Percentiles rank a stretch among this genome's conserved stretches.
Conservation (phyloP, 371 early-diverging fungal species). For the Mortierella sp. region DNA sequence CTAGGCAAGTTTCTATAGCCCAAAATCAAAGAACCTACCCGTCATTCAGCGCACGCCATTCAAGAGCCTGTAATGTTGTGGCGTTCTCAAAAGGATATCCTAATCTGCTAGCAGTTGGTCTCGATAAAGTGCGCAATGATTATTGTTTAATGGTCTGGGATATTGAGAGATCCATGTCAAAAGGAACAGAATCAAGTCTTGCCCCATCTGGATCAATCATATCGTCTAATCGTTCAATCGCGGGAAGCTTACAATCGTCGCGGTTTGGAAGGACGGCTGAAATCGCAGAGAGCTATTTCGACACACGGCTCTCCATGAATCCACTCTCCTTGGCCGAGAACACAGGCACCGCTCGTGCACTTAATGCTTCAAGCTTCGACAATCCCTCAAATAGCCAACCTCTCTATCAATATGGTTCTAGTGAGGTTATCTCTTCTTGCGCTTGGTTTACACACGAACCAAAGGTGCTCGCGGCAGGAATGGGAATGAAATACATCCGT, state of each 20-base stretch:
- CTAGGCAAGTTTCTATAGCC: conserved; percentile 43
- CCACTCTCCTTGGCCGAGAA: conserved; percentile 50
- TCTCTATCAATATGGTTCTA: conserved; percentile 76
- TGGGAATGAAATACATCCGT: conserved; percentile 80
- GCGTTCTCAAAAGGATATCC: conserved; percentile 75
- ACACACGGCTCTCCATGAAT: conserved; percentile 48
- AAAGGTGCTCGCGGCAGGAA: conserved; percentile 77
- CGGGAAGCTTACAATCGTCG: conserved; percentile 41
- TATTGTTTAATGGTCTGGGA: conserved; percentile 85
- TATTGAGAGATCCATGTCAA: conserved; percentile 62
- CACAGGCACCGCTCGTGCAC: conserved; percentile 42
- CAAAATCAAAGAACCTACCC: conserved; percentile 60
- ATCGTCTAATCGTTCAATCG: conserved; percentile 22
- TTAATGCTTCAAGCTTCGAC: conserved; percentile 44
- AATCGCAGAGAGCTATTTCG: conserved; percentile 51
- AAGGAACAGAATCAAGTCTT: conserved; percentile 26
- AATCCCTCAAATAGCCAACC: conserved; percentile 54
- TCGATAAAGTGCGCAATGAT: conserved; percentile 84
- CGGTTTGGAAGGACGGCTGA: conserved; percentile 43
- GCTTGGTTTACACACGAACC: conserved; percentile 75
- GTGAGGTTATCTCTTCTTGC: conserved; percentile 80
- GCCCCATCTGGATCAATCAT: conserved; percentile 47
- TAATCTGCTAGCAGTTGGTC: conserved; percentile 73
- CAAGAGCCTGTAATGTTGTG: conserved; percentile 81
- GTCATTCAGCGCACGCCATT: conserved; percentile 66